These are phyloP conservation scores for Amaranthus palmeri DNA, from an alignment of 148 eudicot genomes.

Conservation along the genomic window DNA sequence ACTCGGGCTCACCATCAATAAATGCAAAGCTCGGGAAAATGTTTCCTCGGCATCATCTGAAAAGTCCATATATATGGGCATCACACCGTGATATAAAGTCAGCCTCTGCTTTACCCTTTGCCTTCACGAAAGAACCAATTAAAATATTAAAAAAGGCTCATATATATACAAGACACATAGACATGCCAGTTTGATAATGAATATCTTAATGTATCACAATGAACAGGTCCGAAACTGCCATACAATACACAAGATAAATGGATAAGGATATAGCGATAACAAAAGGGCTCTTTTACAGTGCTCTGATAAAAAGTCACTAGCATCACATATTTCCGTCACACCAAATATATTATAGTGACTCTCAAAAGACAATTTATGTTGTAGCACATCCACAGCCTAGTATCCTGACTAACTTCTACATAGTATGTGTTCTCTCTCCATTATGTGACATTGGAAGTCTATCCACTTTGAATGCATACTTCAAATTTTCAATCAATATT, in stretches of 20 bases:
- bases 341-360: too few relatives aligned
- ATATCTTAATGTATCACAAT: not conserved
- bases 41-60: conserved; percentile 93
- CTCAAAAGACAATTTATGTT: too few relatives aligned
- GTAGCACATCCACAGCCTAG: not conserved
- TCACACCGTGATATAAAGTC: conserved; percentile 74
- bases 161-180: not conserved
- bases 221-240: not conserved
- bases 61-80: conserved; percentile 88
- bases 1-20: conserved; percentile 50
- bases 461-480: not conserved
- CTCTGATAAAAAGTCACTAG: too few relatives aligned
- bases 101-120: conserved; percentile 83
- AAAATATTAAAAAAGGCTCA: not conserved
- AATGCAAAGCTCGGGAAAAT: conserved; percentile 70
- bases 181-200: too few relatives aligned
- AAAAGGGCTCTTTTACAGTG: too few relatives aligned
- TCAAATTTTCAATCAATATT: conserved; percentile 3
- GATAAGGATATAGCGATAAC: too few relatives aligned
- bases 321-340: too few relatives aligned
- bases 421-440: not conserved
- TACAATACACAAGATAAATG: too few relatives aligned
- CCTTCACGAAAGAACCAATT: conserved; percentile 37
- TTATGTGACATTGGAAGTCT: too few relatives aligned
- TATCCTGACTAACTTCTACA: not conserved